Evolutionary conservation across 2,329 filamentous ascomycete genomes (phyloP), one percentile per base, ranked within the genome.

Genomic region (Alternaria rosae): DNA sequence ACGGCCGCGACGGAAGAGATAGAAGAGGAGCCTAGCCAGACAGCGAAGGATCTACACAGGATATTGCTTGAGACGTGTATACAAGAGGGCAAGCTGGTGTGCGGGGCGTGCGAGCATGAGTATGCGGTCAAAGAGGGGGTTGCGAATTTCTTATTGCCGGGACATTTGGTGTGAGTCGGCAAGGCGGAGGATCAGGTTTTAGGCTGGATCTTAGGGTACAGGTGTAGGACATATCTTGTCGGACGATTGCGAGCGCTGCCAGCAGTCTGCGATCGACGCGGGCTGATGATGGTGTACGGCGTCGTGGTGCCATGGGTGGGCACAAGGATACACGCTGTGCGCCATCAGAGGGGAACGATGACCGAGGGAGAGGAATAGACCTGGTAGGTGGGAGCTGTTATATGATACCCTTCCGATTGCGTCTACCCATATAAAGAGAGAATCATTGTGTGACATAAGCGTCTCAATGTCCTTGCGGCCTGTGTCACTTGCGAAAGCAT

Each of bases 81-180:
- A 62, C 86, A 88, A 38, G 92, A 94, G 81, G 95, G 95, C 4
- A 94, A 92, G 81, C 85, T 99, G 67, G 91, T 94, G 6, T 99
- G 95, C 79, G 93, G 88, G 50, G 92, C 91, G 80, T 99, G 95
- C 77, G 92, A 92, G 50, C 94, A 98, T 78, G 92, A 97, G 83
- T 99, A 98, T 80, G 89, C 89, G 61, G 90, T 99, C 66, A 94
- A 95, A 78, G 94, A 99, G 81, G 95, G 95, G 6, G 97, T 98
- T 79, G 93, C 93, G 62, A 98, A 98, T 80, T 99, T 99, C 75
- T 82, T 99, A 76, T 82, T 99, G 70, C 95, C 95, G 12, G 95
- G 91, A 73, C 95, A 99, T 83, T 82, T 99, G 80, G 95, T 94
- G 32, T 87, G 77, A 83, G 61, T 15, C 35, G 32, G 30, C 13